Evolutionary conservation across 208 protist genomes (phyloP).

Genomic region (Plasmodiophora brassicae): DNA sequence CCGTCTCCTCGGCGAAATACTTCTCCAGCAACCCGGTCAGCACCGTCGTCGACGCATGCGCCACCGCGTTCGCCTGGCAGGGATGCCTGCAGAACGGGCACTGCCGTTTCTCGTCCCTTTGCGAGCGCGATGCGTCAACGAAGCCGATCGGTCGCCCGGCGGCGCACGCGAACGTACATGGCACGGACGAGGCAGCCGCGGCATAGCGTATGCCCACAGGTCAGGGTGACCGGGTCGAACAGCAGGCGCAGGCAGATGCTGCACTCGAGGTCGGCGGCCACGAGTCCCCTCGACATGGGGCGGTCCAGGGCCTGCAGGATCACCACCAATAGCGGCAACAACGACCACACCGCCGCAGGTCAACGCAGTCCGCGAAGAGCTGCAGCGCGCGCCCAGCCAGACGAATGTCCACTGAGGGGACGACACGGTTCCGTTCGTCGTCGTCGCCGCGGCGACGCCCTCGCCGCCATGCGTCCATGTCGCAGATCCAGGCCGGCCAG

Average conservation of each 20-base stretch:
- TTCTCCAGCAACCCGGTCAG: background rate
- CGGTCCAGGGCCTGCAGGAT: too few species aligned
- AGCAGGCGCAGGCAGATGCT: slow-evolving; percentile 10
- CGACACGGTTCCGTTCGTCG: too few species aligned
- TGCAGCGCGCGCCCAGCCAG: too few species aligned
- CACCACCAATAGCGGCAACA: too few species aligned
- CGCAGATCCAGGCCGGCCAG: too few species aligned
- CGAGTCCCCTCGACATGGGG: too few species aligned
- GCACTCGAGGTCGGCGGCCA: background rate
- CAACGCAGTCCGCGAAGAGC: too few species aligned
- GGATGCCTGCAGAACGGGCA: slow-evolving; percentile 13
- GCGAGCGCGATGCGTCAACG: background rate
- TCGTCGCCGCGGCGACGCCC: too few species aligned
- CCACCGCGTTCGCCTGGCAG: background rate
- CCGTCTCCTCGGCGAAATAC: background rate
- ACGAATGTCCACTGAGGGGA: too few species aligned
- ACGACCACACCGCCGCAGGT: too few species aligned
- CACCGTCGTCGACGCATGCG: background rate
- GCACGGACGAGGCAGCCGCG: background rate
- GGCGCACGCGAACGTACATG: background rate
- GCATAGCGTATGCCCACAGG: slow-evolving; percentile 22
- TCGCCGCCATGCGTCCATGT: too few species aligned
- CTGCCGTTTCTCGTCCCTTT: background rate
- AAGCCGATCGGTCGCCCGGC: background rate
- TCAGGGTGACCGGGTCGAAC: background rate